Evolutionary conservation across 345 rosid species (phyloP), one percentile per base, ranked within the genome.

Genomic region (Cardamine chenopodiifolia): DNA sequence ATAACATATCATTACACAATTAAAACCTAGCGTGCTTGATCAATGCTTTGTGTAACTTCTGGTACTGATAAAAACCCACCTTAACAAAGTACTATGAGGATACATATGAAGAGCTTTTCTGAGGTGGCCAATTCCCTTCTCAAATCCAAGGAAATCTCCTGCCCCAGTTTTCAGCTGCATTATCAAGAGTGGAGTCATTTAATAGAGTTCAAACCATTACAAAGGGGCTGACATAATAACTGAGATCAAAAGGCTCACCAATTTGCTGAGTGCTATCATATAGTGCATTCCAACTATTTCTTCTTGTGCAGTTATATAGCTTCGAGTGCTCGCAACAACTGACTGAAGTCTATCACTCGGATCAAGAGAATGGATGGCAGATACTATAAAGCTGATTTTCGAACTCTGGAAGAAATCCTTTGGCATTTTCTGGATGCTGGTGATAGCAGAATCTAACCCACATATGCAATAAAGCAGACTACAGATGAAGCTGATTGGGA

Each of bases 311-410:
- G 78, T 69, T 77, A 84, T 78, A 72, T 74, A 83, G 73, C 58
- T 44, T 6, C 86, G 86, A 74, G 86, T 84, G 64, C 74, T 82
- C 15, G 90, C 86, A 81, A 90, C 88, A 79, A 85, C 71, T 3
- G 85, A 80, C 61, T 84, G 83, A 50, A 95, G 93, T 70, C 79
- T 86, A 77, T 84, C 83, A 76, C 77, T 85, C 66, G 67, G 86
- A 80, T 95, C 97, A 63, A 92, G 90, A 68, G 96, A 81, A 82
- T 86, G 79, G 68, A 95, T 85, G 65, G 96, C 90, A 68, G 86
- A 86, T 78, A 89, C 83, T 59, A 85, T 75, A 68, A 86, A 85
- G 82, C 93, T 87, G 68, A 89, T 77, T 79, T 82, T 89, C 72
- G 92, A 86, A 83, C 87, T 83, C 70, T 78, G 80, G 62, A 92